Base-by-base conservation (phyloP, 805 yeast genomes). In the Cyberlindnera maclurae region DNA sequence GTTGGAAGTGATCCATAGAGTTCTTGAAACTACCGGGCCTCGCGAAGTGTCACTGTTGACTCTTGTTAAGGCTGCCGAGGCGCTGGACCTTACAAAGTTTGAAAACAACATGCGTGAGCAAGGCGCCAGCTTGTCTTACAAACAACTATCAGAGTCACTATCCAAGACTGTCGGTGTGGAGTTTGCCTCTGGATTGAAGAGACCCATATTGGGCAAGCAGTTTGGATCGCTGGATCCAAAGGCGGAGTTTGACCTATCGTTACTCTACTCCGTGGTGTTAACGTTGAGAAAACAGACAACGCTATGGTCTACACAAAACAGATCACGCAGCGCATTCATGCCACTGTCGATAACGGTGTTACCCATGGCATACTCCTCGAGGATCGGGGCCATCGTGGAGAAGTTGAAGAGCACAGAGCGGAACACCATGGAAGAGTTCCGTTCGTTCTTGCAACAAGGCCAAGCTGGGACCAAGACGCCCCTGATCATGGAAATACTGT, bases 251-350 rank as follows among this genome's bases (percentile, higher is more conserved):
- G 51, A 59, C 17, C 51, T 62, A 3, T 45, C 64, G 1, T 42
- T 51, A 9, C 58, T 63, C 24, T 64, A 70, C 39, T 71, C 82
- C 0, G 61, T 73, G 17, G 62, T 75, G 12, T 58, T 77, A 44
- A 66, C 75, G 1, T 49, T 80, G 17, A 61, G 71, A 44, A 74
- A 73, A 51, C 73, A 71, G 51, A 55, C 66, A 36, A 57, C 68
- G 46, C 41, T 71, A 29, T 74, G 78, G 78, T 57, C 65, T 5
- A 48, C 58, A 1, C 46, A 59, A 1, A 56, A 60, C 18, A 39
- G 50, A 8, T 60, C 62, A 30, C 46, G 52, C 31, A 55, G 62
- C 13, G 45, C 61, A 4, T 43, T 60, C 29, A 60, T 64, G 33
- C 71, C 78, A 4, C 46, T 67, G 6, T 63, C 69, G 3, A 65